Evolutionary conservation across 352 stramenopile genomes (phyloP), one percentile per base, ranked within the genome.

Genomic region (Phytophthora ohioensis): DNA sequence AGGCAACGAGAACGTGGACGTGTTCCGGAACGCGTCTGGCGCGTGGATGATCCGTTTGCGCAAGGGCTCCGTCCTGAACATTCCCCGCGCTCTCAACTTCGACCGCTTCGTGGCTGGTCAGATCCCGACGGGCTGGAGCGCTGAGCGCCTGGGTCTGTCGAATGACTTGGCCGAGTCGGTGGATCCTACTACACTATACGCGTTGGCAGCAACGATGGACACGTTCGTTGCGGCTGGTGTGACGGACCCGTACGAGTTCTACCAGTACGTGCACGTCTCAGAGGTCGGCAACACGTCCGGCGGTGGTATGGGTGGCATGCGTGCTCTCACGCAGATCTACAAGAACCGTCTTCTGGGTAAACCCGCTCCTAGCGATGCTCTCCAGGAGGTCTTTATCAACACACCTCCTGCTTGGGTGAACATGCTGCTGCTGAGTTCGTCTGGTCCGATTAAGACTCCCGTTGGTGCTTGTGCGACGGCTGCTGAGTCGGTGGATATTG

Each of bases 231-330:
- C 73, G 5, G 83, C 85, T 13, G 89, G 91, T 71, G 70, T 97
- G 66, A 95, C 88, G 4, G 88, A 97, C 51, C 91, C 91, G 55
- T 97, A 97, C 70, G 89, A 97, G 79, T 93, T 97, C 57, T 97
- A 97, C 76, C 81, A 95, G 72, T 96, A 97, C 70, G 87, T 96
- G 10, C 91, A 97, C 73, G 91, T 97, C 2, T 93, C 85, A 17
- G 88, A 95, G 64, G 69, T 97, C 38, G 91, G 91, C 15, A 96
- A 96, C 82, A 93, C 84, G 8, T 93, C 87, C 0, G 91, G 91
- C 45, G 89, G 89, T 59, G 89, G 85, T 39, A 91, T 96, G 78
- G 89, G 91, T 54, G 91, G 91, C 31, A 90, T 95, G 81, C 82
- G 85, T 35, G 79, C 85, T 3, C 79, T 96, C 39, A 90, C 87